Conservation (phyloP, 768 basidiomycete genomes). For the Boletales sp. region DNA sequence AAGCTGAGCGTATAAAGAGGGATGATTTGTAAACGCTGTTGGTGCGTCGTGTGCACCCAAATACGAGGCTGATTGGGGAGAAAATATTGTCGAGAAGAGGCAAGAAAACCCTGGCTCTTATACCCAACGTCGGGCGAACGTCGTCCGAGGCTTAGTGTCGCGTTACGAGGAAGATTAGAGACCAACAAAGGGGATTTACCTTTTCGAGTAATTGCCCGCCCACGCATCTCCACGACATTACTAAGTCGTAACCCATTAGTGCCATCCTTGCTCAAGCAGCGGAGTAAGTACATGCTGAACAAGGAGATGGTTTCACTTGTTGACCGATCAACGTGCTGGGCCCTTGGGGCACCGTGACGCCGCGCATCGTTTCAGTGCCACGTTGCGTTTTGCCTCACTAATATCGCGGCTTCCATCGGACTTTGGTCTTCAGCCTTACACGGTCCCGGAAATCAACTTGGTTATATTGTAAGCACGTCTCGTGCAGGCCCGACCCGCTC, state of each 20-base stretch:
- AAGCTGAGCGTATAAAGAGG: background rate
- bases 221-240: conserved; percentile 24
- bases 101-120: conserved; percentile 4
- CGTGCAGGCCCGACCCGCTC: background rate
- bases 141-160: background rate
- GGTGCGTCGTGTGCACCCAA: background rate
- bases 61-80: background rate
- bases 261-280: no score
- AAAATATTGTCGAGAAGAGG: conserved; percentile 1
- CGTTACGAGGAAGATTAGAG: conserved; percentile 13
- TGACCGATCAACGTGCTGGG: no score
- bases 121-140: conserved; percentile 3
- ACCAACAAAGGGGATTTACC: conserved; percentile 13
- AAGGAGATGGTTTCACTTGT: no score
- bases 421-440: background rate
- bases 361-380: no score
- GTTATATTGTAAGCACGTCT: background rate
- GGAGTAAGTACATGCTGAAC: no score
- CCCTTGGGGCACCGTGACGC: no score
- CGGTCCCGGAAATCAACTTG: background rate
- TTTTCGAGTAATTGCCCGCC: conserved; percentile 16
- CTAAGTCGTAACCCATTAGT: background rate
- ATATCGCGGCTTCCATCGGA: no score
- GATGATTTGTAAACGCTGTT: background rate
- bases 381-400: no score